Base-by-base conservation (phyloP, 202 grass and related monocot species). In the Brachypodium distachyon region DNA sequence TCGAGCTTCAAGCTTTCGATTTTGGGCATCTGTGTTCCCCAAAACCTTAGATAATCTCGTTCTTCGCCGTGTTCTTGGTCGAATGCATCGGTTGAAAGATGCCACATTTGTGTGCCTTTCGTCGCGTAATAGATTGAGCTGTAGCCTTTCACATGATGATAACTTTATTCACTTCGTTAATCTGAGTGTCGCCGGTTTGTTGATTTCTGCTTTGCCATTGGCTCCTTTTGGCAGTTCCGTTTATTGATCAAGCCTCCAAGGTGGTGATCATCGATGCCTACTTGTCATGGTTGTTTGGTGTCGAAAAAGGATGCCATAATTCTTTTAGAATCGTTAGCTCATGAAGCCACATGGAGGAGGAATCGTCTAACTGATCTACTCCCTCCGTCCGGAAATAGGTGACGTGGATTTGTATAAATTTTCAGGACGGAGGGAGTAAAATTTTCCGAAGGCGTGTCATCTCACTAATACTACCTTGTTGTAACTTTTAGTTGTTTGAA, bases 121-220 rank as follows among this genome's bases (percentile, higher is more conserved):
- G 44, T 14, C 44, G n/a, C 27, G 28, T 55, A 40, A 58, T 5
- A 39, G n/a, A n/a, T n/a, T n/a, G 52, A 61, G 26, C 53, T 33
- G 43, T 36, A 9, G 7, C 32, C 22, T 18, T 73, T 12, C 46
- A n/a, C 10, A 54, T 80, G 74, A 51, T 27, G 19, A 1, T 14
- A 3, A n/a, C 9, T 21, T 68, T 52, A 1, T 16, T 38, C 17
- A 32, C 5, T 53, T 61, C 26, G 58, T 17, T 57, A 73, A 67
- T 74, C 41, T 39, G 3, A 32, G 22, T 29, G 44, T 4, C 19
- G 52, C 8, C 19, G 5, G 37, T 62, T 84, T 84, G 73, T 84
- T 84, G 54, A 55, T 61, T 84, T 84, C 34, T 29, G 42, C 54
- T 22, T 47, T n/a, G n/a, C n/a, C n/a, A n/a, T n/a, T n/a, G n/a